Evolutionary conservation across 148 eudicot species (phyloP).

Genomic region (Dysphania ambrosioides): DNA sequence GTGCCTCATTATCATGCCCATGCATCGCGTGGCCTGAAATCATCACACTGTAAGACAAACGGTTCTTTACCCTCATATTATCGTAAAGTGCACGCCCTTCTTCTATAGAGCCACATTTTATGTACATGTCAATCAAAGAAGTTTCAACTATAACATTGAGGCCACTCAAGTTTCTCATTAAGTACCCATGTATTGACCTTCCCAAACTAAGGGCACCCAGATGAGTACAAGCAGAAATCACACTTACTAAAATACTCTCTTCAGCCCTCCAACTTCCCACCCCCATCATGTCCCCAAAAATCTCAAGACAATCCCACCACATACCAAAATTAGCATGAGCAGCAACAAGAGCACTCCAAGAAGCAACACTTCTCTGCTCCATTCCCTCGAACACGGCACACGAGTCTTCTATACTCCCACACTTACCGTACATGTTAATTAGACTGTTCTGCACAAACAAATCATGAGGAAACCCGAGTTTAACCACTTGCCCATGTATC

Average conservation of each 20-base stretch:
- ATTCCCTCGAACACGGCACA: slow-evolving; percentile 43
- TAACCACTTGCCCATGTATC: slow-evolving; percentile 54
- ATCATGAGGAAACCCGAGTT: slow-evolving; percentile 46
- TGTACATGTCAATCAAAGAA: slow-evolving; percentile 58
- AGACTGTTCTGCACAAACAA: slow-evolving; percentile 60
- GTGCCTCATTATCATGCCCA: slow-evolving; percentile 46
- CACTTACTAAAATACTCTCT: slow-evolving; percentile 55
- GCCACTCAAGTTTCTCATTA: slow-evolving; percentile 46
- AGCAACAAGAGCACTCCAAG: slow-evolving; percentile 63
- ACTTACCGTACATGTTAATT: slow-evolving; percentile 62
- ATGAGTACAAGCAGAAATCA: slow-evolving; percentile 52
- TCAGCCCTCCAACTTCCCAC: slow-evolving; percentile 41
- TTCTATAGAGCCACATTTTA: slow-evolving; percentile 51
- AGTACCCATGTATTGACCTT: slow-evolving; percentile 41
- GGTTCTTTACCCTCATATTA: slow-evolving; percentile 42
- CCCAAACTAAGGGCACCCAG: slow-evolving; percentile 52
- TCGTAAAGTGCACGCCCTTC: slow-evolving; percentile 42
- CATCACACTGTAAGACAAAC: slow-evolving; percentile 46
- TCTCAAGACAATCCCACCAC: slow-evolving; percentile 49
- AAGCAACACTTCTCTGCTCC: slow-evolving; percentile 43
- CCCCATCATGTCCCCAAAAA: slow-evolving; percentile 37
- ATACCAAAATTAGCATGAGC: slow-evolving; percentile 44
- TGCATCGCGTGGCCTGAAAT: slow-evolving; percentile 58
- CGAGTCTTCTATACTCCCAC: slow-evolving; percentile 33
- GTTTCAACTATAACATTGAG: slow-evolving; percentile 55